Evolutionary conservation across 1,284 basidiomycete species (phyloP).

Genomic region (Singerocomus rubriflavus): DNA sequence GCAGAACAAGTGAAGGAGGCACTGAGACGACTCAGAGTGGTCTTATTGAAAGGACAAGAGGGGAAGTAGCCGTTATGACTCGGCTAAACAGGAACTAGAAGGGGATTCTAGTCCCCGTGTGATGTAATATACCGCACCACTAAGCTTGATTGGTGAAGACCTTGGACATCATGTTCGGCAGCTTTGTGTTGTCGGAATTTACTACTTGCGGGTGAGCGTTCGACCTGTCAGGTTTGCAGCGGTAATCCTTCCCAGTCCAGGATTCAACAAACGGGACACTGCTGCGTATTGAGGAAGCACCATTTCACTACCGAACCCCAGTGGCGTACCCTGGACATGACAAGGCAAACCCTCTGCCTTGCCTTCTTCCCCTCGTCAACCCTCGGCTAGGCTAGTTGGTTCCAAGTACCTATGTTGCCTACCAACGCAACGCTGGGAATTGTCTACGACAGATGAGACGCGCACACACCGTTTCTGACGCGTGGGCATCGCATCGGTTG

Average conservation of each 20-base stretch:
- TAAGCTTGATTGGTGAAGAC: not conserved
- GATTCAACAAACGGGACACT: not conserved
- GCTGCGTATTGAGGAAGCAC: not conserved
- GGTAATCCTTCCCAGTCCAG: not conserved
- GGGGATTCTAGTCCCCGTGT: not conserved
- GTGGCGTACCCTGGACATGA: not conserved
- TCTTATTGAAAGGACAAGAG: slow-evolving; percentile 50
- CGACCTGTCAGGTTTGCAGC: not conserved
- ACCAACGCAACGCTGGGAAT: not conserved
- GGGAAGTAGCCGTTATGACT: slow-evolving; percentile 6
- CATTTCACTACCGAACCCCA: not conserved
- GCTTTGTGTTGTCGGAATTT: not conserved
- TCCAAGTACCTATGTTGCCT: not conserved
- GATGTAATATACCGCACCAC: slow-evolving; percentile 6
- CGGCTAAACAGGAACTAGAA: not conserved
- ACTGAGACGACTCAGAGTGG: slow-evolving; percentile 61
- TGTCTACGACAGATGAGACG: not conserved
- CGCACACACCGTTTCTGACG: not conserved
- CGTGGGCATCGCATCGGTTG: not conserved
- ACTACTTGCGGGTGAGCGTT: not conserved
- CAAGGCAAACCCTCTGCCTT: not conserved
- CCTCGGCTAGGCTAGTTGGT: not conserved
- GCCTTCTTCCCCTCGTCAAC: not conserved
- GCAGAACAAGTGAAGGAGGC: slow-evolving; percentile 75
- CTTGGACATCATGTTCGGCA: not conserved